These are phyloP conservation scores for Pyrus communis DNA, from an alignment of 306 rosid species.

Conservation along the genomic window DNA sequence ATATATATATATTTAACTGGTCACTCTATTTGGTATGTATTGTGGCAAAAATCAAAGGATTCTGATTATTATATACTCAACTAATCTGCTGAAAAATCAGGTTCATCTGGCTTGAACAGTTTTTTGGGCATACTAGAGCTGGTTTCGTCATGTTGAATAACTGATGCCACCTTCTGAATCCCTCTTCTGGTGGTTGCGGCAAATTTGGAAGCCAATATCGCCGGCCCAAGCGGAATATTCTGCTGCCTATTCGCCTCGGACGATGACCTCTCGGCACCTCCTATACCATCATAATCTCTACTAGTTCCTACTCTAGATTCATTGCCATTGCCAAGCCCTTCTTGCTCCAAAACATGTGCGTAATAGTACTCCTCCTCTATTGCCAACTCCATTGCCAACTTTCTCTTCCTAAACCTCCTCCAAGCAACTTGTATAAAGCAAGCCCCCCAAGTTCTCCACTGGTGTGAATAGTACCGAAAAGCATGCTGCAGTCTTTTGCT, in stretches of 20 bases:
- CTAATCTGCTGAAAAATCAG: constrained; percentile 57
- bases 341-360: constrained; percentile 22
- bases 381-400: constrained; percentile 49
- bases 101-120: constrained; percentile 82
- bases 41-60: background rate
- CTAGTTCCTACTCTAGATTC: background rate
- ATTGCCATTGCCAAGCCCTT: background rate
- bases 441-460: constrained; percentile 90
- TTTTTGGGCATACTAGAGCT: constrained; percentile 72
- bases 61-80: background rate
- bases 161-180: constrained; percentile 24
- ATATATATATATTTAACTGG: background rate
- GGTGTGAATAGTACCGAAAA: constrained; percentile 76
- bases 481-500: constrained; percentile 88
- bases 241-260: background rate
- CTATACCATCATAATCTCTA: background rate
- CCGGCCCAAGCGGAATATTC: constrained; percentile 36
- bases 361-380: constrained; percentile 46
- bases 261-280: constrained; percentile 3
- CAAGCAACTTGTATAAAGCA: constrained; percentile 76
- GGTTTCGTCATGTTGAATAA: constrained; percentile 25
- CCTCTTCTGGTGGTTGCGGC: constrained; percentile 66
- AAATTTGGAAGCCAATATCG: constrained; percentile 67
- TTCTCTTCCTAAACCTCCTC: constrained; percentile 55
- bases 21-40: background rate